phyloP scores from a whole-genome alignment of 129 eudicot species.

The Flaveria ramosissima region DNA sequence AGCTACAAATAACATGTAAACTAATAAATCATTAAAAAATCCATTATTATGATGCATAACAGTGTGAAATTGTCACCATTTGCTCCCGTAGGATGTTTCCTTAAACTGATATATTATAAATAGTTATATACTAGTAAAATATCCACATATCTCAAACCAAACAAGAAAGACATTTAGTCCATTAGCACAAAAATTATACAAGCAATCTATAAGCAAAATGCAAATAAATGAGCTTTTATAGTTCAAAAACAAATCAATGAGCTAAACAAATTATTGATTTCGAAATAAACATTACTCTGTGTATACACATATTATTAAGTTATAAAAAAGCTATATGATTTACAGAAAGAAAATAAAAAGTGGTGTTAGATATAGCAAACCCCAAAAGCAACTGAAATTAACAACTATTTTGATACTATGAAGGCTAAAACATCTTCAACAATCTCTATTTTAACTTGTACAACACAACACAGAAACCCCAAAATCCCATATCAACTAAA shows the following conservation, averaged over 20 bases:
- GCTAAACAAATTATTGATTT: too few species aligned
- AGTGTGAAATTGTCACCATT: background rate
- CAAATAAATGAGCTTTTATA: too few species aligned
- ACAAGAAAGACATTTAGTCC: background rate
- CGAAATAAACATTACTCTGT: too few species aligned
- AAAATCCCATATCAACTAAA: background rate
- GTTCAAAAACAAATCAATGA: too few species aligned
- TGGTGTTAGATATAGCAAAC: conserved; percentile 18
- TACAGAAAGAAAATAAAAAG: conserved; percentile 14
- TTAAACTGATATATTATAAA: background rate
- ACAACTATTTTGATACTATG: conserved; percentile 28
- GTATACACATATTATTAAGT: too few species aligned
- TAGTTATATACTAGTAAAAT: background rate
- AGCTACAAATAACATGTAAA: background rate
- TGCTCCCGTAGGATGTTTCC: background rate
- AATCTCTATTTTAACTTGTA: conserved; percentile 16
- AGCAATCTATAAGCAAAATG: background rate
- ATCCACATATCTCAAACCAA: background rate
- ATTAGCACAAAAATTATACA: conserved; percentile 10
- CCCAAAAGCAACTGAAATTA: conserved; percentile 41
- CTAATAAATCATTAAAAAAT: background rate
- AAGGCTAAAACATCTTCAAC: conserved; percentile 7
- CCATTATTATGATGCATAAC: background rate
- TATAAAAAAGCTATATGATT: conserved; percentile 3
- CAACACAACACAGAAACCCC: conserved; percentile 36